Base-by-base conservation (phyloP, 768 basidiomycete genomes). In the Austroboletus eburneus region DNA sequence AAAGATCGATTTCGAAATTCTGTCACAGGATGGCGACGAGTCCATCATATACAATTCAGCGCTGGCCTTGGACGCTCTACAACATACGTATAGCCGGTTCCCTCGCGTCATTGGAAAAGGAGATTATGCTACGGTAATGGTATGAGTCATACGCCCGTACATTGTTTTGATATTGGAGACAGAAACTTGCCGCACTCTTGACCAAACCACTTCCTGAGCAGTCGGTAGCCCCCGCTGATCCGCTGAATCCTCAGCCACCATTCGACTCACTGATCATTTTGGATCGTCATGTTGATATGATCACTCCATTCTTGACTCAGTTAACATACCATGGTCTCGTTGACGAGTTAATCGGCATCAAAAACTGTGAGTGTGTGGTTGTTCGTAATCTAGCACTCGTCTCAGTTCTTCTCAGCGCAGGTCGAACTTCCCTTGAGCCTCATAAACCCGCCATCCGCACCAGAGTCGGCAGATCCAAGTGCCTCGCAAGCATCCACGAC, bases 271-370 rank as follows among this genome's bases (percentile, higher is more conserved):
- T 98, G 49, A 85, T 99, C 54, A 74, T 98, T 30, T 57, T 99
- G 47, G 96, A 99, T 64, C 82, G 96, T 39, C 81, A 83, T 27
- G 82, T 88, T 9, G 96, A 99, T 59, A 88, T 97, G 87, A 83
- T 98, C 49, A 96, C 96, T 0, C 92, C 96, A 2, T 72, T 98
- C 42, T 78, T 95, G 38, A 98, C 96, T 3, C 94, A 98, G 59
- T 72, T 98, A 46, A 99, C 96, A 0, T 98, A 98, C 56, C 87
- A 98, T 63, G 96, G 96, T 17, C 82, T 99, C 39, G 75, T 97
- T 27, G 96, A 98, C 60, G 96, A 99, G 64, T 69, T 91, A 29
- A 73, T 96, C 39, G 88, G 91, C 1, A 85, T 99, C 51, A 87
- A 79, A 65, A 92, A 96, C 59, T 87, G 94, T 91, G 57, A 49